Evolutionary conservation across 1,139 yeast species (phyloP).

Genomic region (Saccharomyces hybrid): DNA sequence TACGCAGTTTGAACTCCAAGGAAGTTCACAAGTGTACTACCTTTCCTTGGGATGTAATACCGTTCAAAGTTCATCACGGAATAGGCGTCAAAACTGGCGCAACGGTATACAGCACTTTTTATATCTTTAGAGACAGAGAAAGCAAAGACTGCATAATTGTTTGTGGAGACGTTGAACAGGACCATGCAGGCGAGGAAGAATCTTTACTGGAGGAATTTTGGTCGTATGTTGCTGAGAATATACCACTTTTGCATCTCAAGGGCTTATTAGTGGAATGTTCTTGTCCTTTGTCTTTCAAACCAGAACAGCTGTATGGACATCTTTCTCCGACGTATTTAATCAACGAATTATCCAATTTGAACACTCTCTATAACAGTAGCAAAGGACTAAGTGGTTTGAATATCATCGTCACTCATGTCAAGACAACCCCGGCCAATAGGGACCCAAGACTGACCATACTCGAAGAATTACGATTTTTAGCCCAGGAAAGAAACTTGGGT

Average conservation of each 20-base stretch:
- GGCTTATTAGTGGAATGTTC: slow-evolving; percentile 77
- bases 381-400: slow-evolving; percentile 36
- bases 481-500: slow-evolving; percentile 10
- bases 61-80: slow-evolving; percentile 22
- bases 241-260: slow-evolving; percentile 36
- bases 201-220: slow-evolving; percentile 47
- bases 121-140: slow-evolving; percentile 37
- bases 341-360: slow-evolving; percentile 45
- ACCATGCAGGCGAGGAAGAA: slow-evolving; percentile 13
- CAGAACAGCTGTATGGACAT: slow-evolving; percentile 63
- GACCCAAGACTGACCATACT: slow-evolving; percentile 55
- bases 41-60: slow-evolving; percentile 19
- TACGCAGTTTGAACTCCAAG: not conserved
- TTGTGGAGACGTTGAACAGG: slow-evolving; percentile 44
- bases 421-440: slow-evolving; percentile 39
- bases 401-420: slow-evolving; percentile 65
- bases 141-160: slow-evolving; percentile 40
- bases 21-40: not conserved
- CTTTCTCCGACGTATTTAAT: slow-evolving; percentile 60
- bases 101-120: slow-evolving; percentile 42
- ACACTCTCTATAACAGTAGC: slow-evolving; percentile 14
- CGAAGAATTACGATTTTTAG: slow-evolving; percentile 37
- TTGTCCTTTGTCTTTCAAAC: slow-evolving; percentile 36
- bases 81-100: slow-evolving; percentile 9
- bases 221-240: slow-evolving; percentile 45